A percentile compares a stretch with the other conserved stretches of the same genome.
Evolutionary conservation across 2,329 filamentous ascomycete genomes (phyloP).

Genomic region (Ophiocordyceps camponoti-rufipedis): DNA sequence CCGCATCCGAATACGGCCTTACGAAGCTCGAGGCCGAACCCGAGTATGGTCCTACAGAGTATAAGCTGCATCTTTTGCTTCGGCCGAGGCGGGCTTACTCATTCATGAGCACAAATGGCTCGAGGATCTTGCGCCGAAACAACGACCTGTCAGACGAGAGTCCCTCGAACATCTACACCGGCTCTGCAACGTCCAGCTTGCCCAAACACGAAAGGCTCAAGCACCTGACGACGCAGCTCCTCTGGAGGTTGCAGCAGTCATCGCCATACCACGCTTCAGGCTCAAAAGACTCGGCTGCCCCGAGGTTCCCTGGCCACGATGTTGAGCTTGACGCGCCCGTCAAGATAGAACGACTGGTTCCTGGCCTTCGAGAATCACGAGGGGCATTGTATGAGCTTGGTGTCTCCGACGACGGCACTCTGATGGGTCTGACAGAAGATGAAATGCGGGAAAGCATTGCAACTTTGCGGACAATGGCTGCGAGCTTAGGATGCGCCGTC

Average conservation of each 20-base stretch:
- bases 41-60: conserved; percentile 87
- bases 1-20: conserved; percentile 43
- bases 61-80: conserved; percentile 82
- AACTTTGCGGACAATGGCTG: conserved; percentile 79
- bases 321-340: conserved; percentile 25
- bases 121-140: conserved; percentile 1
- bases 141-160: conserved; percentile 1
- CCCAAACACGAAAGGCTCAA: conserved; percentile 70
- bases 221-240: conserved; percentile 80
- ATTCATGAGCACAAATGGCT: conserved; percentile 42
- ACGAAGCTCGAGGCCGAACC: conserved; percentile 76
- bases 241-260: conserved; percentile 91
- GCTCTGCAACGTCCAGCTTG: conserved; percentile 34
- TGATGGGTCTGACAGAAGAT: conserved; percentile 74
- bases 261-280: conserved; percentile 77
- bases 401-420: conserved; percentile 81
- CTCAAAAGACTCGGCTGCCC: conserved; percentile 55
- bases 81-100: conserved; percentile 59
- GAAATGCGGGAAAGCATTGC: conserved; percentile 83
- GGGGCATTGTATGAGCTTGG: conserved; percentile 94
- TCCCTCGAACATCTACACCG: conserved; percentile 8
- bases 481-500: conserved; percentile 73
- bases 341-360: conserved; percentile 39
- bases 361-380: conserved; percentile 79
- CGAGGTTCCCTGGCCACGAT: conserved; percentile 51